Evolutionary conservation across 2,329 filamentous ascomycete genomes (phyloP).

Genomic region (Cadophora sp.): DNA sequence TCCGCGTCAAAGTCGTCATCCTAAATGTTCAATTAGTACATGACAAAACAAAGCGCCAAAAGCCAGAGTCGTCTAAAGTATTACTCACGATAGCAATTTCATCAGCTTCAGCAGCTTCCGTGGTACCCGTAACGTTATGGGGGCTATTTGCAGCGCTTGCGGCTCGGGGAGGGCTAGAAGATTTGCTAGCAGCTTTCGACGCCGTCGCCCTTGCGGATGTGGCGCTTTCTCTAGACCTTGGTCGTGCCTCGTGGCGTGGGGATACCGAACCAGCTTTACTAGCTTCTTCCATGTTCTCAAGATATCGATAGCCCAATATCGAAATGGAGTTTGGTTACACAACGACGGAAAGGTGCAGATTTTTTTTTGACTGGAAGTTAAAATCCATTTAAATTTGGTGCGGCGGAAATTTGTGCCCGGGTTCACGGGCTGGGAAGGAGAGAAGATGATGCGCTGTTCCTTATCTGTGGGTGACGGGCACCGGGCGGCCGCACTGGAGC

Average conservation of each 20-base stretch:
- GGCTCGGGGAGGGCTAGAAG: neutral
- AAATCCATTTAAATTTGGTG: too few relatives aligned
- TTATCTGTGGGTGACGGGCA: neutral
- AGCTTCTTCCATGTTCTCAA: neutral
- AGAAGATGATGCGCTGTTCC: neutral
- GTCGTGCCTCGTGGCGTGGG: neutral
- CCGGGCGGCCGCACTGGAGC: too few relatives aligned
- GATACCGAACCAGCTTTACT: neutral
- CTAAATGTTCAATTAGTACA: neutral
- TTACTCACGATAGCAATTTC: slow-evolving; percentile 4
- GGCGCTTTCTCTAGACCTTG: neutral
- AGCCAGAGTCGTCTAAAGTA: too few relatives aligned
- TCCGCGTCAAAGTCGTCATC: slow-evolving; percentile 9
- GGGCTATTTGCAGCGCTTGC: neutral
- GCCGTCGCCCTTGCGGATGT: neutral
- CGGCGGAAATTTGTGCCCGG: neutral
- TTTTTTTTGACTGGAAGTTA: too few relatives aligned
- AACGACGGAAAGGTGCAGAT: too few relatives aligned
- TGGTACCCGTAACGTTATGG: neutral
- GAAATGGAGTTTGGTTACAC: neutral
- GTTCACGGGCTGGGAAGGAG: too few relatives aligned
- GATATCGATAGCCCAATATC: neutral
- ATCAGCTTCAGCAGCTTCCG: neutral
- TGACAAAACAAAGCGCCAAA: too few relatives aligned
- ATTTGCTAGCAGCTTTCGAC: neutral